Evolutionary conservation across 2,329 filamentous ascomycete species (phyloP).

Genomic region (Epichloe gansuensis): DNA sequence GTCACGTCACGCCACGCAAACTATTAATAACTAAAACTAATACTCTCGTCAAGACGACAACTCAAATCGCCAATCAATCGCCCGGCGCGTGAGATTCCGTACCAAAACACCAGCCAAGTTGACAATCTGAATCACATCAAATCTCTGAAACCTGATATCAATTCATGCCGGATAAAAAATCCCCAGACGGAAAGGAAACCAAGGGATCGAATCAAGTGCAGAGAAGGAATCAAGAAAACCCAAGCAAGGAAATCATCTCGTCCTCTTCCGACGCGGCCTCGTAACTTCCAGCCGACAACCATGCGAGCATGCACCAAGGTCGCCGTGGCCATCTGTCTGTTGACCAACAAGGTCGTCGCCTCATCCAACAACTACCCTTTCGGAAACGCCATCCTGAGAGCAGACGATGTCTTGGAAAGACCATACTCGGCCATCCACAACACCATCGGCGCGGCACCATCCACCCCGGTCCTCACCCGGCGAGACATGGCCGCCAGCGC

Average conservation of each 20-base stretch:
- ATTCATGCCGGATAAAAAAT: too few relatives aligned
- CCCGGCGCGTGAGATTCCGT: not conserved
- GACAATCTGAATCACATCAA: not conserved
- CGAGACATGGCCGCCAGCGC: slow-evolving; percentile 5
- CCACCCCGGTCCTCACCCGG: not conserved
- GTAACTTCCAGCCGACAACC: not conserved
- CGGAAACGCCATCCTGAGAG: not conserved
- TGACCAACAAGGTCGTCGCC: not conserved
- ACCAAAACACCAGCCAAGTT: not conserved
- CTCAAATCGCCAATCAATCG: not conserved
- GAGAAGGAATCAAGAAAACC: not conserved
- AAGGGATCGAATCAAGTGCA: not conserved
- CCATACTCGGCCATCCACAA: slow-evolving; percentile 2
- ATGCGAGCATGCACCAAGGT: slow-evolving; percentile 1
- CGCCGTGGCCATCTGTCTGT: slow-evolving; percentile 1
- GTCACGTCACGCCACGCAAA: too few relatives aligned
- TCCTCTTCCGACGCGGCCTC: not conserved
- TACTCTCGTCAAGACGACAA: not conserved
- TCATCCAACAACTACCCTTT: not conserved
- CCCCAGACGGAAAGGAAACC: not conserved
- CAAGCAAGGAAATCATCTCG: not conserved
- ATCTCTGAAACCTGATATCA: not conserved
- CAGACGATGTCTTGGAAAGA: slow-evolving; percentile 4
- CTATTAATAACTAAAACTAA: not conserved
- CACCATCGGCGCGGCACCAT: not conserved